These are phyloP conservation scores for Vanrija sp. DNA, from an alignment of 1,284 basidiomycete species.

Conservation along the genomic window DNA sequence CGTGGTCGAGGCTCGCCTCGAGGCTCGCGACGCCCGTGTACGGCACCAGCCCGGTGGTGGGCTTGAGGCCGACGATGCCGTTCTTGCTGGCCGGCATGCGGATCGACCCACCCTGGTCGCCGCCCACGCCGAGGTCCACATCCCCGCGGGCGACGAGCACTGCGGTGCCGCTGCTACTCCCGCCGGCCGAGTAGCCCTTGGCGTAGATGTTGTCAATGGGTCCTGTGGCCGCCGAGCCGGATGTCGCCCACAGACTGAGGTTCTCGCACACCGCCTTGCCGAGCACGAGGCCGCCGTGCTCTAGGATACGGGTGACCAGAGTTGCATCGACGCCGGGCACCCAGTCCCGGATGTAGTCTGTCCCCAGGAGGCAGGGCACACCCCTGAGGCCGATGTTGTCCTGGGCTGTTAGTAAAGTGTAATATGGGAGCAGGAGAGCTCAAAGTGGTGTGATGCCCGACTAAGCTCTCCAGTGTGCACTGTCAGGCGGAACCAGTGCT, in stretches of 20 bases:
- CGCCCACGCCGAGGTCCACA: conserved; percentile 55
- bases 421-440: background rate
- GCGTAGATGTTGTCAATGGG: conserved; percentile 54
- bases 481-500: too few species aligned
- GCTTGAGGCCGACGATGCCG: conserved; percentile 55
- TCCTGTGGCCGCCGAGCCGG: conserved; percentile 13
- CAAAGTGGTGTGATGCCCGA: too few species aligned
- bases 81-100: conserved; percentile 53
- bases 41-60: conserved; percentile 55
- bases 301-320: conserved; percentile 52
- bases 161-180: conserved; percentile 53
- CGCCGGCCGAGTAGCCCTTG: conserved; percentile 52
- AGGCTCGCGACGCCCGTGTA: conserved; percentile 54
- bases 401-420: conserved; percentile 5
- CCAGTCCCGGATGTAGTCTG: conserved; percentile 30
- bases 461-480: background rate
- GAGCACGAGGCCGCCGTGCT: conserved; percentile 50
- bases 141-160: conserved; percentile 51
- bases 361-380: conserved; percentile 33
- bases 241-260: conserved; percentile 24
- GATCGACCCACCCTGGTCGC: conserved; percentile 54
- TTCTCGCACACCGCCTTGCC: conserved; percentile 52
- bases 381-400: conserved; percentile 31
- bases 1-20: conserved; percentile 51
- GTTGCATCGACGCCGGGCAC: conserved; percentile 50